These are phyloP conservation scores for Cyclotella baltica DNA, from an alignment of 108 stramenopile species.

Conservation along the genomic window DNA sequence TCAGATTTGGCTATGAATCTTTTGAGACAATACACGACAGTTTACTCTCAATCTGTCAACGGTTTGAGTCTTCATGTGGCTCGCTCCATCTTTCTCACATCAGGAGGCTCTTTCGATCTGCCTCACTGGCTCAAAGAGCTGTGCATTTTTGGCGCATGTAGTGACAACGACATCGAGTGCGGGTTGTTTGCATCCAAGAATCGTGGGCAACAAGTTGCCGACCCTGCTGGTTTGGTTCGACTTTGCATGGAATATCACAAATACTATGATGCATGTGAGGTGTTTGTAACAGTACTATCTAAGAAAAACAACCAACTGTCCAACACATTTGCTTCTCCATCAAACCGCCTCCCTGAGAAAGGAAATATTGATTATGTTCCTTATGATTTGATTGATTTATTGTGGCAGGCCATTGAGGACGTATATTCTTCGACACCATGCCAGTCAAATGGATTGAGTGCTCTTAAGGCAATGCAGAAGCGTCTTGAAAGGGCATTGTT, in stretches of 20 bases:
- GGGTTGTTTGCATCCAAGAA: constrained; percentile 63
- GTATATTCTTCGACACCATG: constrained; percentile 21
- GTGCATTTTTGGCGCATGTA: constrained; percentile 49
- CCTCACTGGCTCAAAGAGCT: constrained; percentile 81
- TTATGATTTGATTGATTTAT: constrained; percentile 73
- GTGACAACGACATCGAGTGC: not conserved
- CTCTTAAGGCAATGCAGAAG: constrained; percentile 33
- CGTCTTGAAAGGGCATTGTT: constrained; percentile 67
- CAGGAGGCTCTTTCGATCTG: constrained; percentile 38
- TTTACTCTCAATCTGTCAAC: constrained; percentile 54
- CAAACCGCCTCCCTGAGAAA: constrained; percentile 76
- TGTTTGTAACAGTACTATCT: constrained; percentile 57
- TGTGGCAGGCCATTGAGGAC: constrained; percentile 72
- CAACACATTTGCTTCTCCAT: too few relatives aligned
- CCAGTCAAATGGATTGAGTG: constrained; percentile 1
- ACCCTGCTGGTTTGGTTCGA: constrained; percentile 69
- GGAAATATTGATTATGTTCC: constrained; percentile 86
- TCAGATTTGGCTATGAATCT: constrained; percentile 57
- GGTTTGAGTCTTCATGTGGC: constrained; percentile 78
- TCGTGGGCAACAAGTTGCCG: constrained; percentile 21
- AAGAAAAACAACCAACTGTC: constrained; percentile 14
- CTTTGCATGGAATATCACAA: constrained; percentile 70
- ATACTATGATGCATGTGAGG: constrained; percentile 72
- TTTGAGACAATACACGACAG: constrained; percentile 53
- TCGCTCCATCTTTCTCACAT: constrained; percentile 43